Evolutionary conservation across 441 rosid species (phyloP).

Genomic region (Arabidopsis lyrata): DNA sequence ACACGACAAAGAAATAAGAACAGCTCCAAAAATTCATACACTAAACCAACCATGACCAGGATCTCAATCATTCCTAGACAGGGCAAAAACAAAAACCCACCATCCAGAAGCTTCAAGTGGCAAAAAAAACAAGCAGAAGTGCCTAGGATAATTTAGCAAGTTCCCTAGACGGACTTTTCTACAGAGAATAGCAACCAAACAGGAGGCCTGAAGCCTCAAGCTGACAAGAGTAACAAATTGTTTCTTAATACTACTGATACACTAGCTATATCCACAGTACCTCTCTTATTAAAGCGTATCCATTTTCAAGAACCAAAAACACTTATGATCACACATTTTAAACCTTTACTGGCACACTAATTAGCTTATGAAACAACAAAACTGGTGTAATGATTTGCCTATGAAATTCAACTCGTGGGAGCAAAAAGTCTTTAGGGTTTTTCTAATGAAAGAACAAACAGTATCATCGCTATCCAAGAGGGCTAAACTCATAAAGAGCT

Average conservation of each 20-base stretch:
- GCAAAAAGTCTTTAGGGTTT: no score
- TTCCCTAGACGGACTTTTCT: not conserved
- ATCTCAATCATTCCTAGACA: not conserved
- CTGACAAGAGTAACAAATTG: not conserved
- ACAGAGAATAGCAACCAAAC: constrained; percentile 19
- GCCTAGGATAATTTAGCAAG: not conserved
- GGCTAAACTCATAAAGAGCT: constrained; percentile 8
- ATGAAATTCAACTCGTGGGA: no score
- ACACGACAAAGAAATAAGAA: no score
- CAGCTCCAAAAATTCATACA: constrained; percentile 15
- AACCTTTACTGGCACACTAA: not conserved
- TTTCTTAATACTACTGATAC: not conserved
- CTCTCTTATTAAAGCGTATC: not conserved
- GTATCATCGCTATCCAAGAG: not conserved
- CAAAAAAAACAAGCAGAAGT: constrained; percentile 7
- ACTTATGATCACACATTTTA: not conserved
- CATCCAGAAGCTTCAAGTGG: constrained; percentile 17
- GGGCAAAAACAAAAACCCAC: not conserved
- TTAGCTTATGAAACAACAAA: constrained; percentile 11
- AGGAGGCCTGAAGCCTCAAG: not conserved
- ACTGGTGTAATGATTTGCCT: not conserved
- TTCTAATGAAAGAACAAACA: not conserved
- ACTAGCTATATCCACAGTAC: not conserved
- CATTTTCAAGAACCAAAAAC: constrained; percentile 1
- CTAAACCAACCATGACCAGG: not conserved